These are phyloP conservation scores for Mycena haematopus DNA, from an alignment of 768 basidiomycete species.

Conservation along the genomic window DNA sequence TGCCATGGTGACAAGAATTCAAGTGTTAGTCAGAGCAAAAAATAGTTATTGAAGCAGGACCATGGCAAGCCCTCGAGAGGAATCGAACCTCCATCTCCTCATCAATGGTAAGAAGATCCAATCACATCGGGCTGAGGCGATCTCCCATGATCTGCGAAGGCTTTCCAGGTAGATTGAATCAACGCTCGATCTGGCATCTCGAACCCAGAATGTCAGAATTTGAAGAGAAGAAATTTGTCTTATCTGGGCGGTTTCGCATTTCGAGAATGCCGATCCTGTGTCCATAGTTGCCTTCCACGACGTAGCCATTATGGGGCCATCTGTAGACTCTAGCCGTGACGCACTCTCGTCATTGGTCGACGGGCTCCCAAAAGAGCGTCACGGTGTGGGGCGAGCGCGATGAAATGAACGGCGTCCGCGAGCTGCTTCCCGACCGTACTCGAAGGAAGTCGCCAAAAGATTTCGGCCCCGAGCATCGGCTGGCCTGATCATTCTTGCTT, in stretches of 20 bases:
- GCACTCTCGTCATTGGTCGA: conserved; percentile 33
- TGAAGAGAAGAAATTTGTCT: no score
- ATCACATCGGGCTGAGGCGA: background rate
- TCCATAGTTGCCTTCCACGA: conserved; percentile 57
- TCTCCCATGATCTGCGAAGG: background rate
- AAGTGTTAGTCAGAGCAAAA: no score
- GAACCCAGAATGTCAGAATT: no score
- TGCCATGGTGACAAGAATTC: no score
- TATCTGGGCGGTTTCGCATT: no score
- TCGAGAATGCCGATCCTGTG: conserved; percentile 36
- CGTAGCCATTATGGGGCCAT: conserved; percentile 52
- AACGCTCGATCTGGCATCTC: no score
- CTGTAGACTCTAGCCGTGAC: conserved; percentile 35
- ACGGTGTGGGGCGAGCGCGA: conserved; percentile 49
- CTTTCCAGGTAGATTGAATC: no score
- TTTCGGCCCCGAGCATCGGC: background rate
- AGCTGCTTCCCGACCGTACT: conserved; percentile 47
- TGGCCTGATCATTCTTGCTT: background rate
- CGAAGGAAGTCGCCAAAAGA: conserved; percentile 36
- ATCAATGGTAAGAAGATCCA: background rate
- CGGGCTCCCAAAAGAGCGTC: conserved; percentile 44
- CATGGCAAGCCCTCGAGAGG: no score
- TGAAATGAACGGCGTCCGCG: conserved; percentile 39
- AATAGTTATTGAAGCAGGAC: no score
- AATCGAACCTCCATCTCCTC: background rate